Percentiles rank a stretch among this genome's conserved stretches.
These are phyloP conservation scores for Rhodamnia rubescens DNA, from an alignment of 345 rosid genomes.

Conservation along the genomic window DNA sequence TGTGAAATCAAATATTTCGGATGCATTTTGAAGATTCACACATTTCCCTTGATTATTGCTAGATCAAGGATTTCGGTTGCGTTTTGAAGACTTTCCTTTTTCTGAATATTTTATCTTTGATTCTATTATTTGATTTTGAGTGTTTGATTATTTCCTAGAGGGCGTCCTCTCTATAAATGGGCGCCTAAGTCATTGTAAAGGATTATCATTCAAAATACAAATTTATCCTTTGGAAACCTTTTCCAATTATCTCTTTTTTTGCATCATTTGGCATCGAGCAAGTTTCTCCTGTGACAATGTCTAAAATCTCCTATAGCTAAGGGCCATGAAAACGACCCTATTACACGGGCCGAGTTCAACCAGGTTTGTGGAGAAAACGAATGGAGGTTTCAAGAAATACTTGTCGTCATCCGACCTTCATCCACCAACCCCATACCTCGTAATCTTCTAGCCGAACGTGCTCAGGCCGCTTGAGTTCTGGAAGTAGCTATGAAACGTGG, in stretches of 20 bases:
- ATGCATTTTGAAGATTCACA: neutral
- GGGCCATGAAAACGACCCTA: too few relatives aligned
- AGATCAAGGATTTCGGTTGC: too few relatives aligned
- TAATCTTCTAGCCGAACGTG: too few relatives aligned
- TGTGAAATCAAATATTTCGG: rapidly evolving
- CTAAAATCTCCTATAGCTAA: neutral
- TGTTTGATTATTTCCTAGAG: neutral
- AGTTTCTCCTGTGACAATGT: neutral
- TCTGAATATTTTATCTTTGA: neutral
- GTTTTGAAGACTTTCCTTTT: neutral
- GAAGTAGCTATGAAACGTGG: too few relatives aligned
- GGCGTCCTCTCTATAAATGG: neutral
- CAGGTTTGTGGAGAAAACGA: neutral
- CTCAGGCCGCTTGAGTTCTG: too few relatives aligned
- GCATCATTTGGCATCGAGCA: neutral
- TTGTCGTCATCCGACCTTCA: too few relatives aligned
- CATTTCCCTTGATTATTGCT: too few relatives aligned
- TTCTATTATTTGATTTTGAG: neutral
- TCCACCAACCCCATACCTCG: too few relatives aligned
- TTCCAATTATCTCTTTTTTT: neutral
- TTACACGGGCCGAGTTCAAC: neutral
- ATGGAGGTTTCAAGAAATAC: neutral
- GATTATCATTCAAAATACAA: neutral
- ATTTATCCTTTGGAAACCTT: neutral
- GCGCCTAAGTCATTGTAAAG: neutral